These are phyloP conservation scores for Hericium alpestre DNA, from an alignment of 768 basidiomycete species.

Conservation along the genomic window DNA sequence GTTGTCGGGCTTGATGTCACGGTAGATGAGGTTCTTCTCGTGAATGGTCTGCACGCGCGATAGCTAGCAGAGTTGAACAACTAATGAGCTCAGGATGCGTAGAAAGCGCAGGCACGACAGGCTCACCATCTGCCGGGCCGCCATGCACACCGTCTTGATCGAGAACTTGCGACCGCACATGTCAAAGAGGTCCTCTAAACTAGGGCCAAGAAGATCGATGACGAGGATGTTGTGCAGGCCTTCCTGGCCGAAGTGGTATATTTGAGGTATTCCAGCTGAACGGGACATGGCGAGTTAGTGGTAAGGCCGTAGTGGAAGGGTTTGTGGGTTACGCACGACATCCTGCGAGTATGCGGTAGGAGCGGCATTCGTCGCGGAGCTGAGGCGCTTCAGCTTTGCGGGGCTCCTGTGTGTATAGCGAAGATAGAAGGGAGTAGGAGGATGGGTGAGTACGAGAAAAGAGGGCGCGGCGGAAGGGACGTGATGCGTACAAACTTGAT, in stretches of 20 bases:
- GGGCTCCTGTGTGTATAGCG: constrained; percentile 49
- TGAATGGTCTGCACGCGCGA: constrained; percentile 95
- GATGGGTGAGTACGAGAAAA: neutral
- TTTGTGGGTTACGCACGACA: constrained; percentile 45
- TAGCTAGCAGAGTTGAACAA: constrained; percentile 39
- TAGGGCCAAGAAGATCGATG: constrained; percentile 94
- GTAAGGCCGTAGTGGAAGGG: constrained; percentile 1
- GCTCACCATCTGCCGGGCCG: constrained; percentile 89
- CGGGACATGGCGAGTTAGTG: constrained; percentile 9
- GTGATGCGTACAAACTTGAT: constrained; percentile 89
- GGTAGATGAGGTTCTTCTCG: constrained; percentile 98
- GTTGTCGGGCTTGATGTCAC: constrained; percentile 99
- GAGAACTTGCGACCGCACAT: constrained; percentile 98
- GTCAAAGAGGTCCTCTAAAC: constrained; percentile 95
- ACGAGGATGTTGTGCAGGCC: constrained; percentile 97
- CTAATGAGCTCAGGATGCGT: neutral
- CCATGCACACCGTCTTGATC: constrained; percentile 98
- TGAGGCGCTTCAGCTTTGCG: constrained; percentile 95
- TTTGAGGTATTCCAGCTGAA: constrained; percentile 92
- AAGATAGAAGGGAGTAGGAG: constrained; percentile 2
- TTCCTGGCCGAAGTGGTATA: constrained; percentile 99
- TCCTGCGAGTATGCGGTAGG: constrained; percentile 83
- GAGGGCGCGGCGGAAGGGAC: constrained; percentile 6
- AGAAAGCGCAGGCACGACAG: neutral
- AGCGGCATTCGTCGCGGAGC: constrained; percentile 95